These are phyloP conservation scores for Penicillium sp. DNA, from an alignment of 2,329 filamentous ascomycete species.

Conservation along the genomic window DNA sequence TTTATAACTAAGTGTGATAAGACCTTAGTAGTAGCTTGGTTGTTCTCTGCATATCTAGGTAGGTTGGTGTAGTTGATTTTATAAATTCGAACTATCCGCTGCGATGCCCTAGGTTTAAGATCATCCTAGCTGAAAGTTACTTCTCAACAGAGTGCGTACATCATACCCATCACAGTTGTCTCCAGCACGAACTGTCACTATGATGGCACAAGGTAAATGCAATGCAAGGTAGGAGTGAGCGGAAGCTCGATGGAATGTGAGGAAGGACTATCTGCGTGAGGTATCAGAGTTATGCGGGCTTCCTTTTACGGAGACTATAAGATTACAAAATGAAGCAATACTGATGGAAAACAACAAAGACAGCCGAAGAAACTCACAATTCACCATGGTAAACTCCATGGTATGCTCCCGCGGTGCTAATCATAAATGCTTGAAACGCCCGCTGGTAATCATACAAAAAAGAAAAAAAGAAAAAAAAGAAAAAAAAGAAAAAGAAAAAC, in stretches of 20 bases:
- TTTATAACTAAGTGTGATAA: no score
- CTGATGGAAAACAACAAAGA: neutral
- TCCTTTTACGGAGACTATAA: neutral
- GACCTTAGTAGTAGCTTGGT: no score
- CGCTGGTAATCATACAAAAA: constrained; percentile 2
- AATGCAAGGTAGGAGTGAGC: neutral
- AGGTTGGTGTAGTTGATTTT: neutral
- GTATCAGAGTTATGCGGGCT: neutral
- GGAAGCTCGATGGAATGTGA: neutral
- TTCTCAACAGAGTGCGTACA: neutral
- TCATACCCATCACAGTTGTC: neutral
- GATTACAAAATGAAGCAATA: neutral
- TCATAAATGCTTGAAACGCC: constrained; percentile 7
- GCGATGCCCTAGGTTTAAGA: neutral
- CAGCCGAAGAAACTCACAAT: neutral
- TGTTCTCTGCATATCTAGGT: no score
- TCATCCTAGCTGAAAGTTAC: neutral
- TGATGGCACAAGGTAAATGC: neutral
- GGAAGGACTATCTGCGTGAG: neutral
- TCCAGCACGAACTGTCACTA: no score
- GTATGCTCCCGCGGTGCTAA: constrained; percentile 4
- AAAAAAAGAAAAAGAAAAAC: neutral
- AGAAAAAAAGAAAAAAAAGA: neutral
- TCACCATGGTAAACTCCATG: constrained; percentile 4
- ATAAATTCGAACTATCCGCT: neutral